These are phyloP conservation scores for Mycena amicta DNA, from an alignment of 768 basidiomycete genomes.

Conservation along the genomic window DNA sequence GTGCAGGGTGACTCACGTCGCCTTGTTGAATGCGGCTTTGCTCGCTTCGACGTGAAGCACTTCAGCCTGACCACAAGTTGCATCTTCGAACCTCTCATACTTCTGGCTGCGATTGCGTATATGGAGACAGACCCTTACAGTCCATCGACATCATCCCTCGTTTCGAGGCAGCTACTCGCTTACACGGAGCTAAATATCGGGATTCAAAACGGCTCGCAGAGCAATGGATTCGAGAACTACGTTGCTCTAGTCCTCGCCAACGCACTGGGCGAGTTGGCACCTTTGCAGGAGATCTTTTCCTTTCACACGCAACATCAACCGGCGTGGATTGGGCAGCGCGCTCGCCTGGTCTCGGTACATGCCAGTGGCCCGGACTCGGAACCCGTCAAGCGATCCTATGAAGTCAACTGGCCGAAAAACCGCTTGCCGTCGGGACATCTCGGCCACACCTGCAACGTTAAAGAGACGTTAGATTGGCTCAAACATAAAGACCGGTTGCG, in stretches of 20 bases:
- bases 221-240: not conserved
- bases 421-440: not conserved
- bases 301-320: not conserved
- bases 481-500: not conserved
- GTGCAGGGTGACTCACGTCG: not conserved
- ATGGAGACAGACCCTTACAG: not conserved
- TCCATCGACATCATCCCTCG: not conserved
- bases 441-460: not conserved
- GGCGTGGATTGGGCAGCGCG: not conserved
- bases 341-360: not conserved
- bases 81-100: not conserved
- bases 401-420: not conserved
- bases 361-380: not conserved
- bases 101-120: not conserved
- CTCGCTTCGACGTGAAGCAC: not conserved
- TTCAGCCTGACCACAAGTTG: not conserved
- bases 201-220: not conserved
- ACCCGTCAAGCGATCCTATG: not conserved
- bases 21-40: not conserved
- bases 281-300: not conserved
- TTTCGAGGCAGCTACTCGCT: not conserved
- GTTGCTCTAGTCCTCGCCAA: not conserved
- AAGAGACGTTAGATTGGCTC: not conserved
- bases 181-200: not conserved
- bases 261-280: not conserved